Evolutionary conservation across 1,139 yeast species (phyloP), one percentile per base, ranked within the genome.

Genomic region (Geotrichum reessii): DNA sequence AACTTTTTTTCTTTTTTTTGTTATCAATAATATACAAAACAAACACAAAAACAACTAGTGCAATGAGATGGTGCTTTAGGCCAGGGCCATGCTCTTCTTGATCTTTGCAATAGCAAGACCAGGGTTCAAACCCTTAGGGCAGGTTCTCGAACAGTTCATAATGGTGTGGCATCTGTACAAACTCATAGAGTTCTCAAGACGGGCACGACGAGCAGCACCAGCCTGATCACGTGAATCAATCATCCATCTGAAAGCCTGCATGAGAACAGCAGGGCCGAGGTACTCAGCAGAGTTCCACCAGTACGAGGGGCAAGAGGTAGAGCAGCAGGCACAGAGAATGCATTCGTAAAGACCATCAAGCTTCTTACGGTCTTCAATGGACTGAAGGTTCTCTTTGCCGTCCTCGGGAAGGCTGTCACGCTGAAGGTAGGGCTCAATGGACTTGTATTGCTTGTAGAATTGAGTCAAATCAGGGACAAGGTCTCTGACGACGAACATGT

Each of bases 201-300:
- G 86, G 71, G 85, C 88, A 74, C 84, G 88, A 81, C 99, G 91
- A 67, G 79, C 70, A 64, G 76, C 79, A 50, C 90, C 80, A 58
- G 97, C 97, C 76, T 90, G 86, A 76, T 93, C 99, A 79, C 99
- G 87, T 54, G 97, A 87, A 76, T 93, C 99, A 65, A 91, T 84
- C 81, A 93, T 85, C 99, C 99, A 93, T 81, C 99, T 86, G 82
- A 86, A 93, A 60, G 98, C 97, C 80, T 93, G 99, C 97, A 93
- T 89, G 75, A 93, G 83, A 61, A 93, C 98, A 31, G 98, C 98
- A 42, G 99, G 98, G 61, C 99, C 99, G 70, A 95, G 81, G 78
- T 95, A 95, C 80, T 95, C 96, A 77, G 92, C 96, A 78, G 91
- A 97, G 79, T 95, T 95, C 99, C 99, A 95, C 99, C 99, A 95